Evolutionary conservation across 108 stramenopile genomes (phyloP), one percentile per base, ranked within the genome.

Genomic region (Cyclotella sp.): DNA sequence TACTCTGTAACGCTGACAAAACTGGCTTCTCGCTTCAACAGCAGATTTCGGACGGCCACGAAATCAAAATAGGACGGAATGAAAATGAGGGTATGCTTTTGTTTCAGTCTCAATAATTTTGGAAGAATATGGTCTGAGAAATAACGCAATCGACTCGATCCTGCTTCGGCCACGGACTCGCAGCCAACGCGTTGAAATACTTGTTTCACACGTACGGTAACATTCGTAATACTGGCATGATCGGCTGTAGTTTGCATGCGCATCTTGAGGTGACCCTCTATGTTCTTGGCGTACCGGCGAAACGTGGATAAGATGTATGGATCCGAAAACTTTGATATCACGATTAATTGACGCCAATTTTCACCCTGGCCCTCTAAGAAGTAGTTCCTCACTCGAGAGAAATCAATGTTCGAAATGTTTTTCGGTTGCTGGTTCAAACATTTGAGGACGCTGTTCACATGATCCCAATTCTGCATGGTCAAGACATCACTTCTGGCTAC

Each of bases 401-500:
- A 98, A 72, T 98, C 98, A 40, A 93, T 96, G 46, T 89, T 81
- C 39, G 90, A 81, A 46, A 86, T 87, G 28, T 95, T 90, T 51
- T 77, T 74, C 10, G 98, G 98, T 67, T 88, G 84, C 39, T 88
- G 69, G 73, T 98, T 98, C 49, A 97, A 73, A 14, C 78, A 68
- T 14, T 67, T 70, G 34, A 97, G 81, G 28, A 92, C 60, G 52
- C 79, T 82, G 51, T 90, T 89, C 34, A 96, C 91, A 75, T 97
- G 97, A 78, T 97, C 96, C 97, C 97, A 97, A 64, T 98, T 98
- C 75, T 98, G 98, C 98, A 97, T 97, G 62, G 95, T 53, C 44
- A 97, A 66, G 27, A 98, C 94, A 73, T 98, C 97, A 49, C 86
- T 83, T 15, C 90, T 75, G 42, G 70, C 68, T 44, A 97, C 58